phyloP scores from a whole-genome alignment of 208 protist genomes.

The Acanthamoeba culbertsoni region DNA sequence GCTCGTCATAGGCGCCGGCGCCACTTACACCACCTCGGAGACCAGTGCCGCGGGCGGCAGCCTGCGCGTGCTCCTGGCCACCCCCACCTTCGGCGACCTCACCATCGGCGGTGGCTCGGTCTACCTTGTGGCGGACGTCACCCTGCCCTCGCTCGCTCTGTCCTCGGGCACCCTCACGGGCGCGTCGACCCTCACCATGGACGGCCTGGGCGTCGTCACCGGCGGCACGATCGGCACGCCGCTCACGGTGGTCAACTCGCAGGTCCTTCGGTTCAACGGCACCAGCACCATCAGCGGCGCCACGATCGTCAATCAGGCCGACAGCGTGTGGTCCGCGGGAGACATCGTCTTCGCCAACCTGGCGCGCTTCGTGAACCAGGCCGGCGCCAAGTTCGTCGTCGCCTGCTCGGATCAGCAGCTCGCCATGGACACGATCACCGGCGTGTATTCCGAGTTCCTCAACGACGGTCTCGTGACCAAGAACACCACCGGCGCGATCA shows the following conservation, averaged over 20 bases:
- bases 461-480: constrained; percentile 4
- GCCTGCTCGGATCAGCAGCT: neutral
- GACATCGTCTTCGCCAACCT: neutral
- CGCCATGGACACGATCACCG: neutral
- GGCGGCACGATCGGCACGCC: neutral
- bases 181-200: neutral
- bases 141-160: neutral
- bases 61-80: neutral
- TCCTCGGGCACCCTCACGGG: neutral
- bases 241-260: constrained; percentile 11
- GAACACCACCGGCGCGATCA: neutral
- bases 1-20: neutral
- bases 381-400: neutral
- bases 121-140: neutral
- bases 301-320: constrained; percentile 32
- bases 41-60: neutral
- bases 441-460: neutral
- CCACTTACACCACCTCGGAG: neutral
- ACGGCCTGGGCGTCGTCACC: neutral
- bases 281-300: neutral
- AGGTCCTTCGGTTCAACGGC: neutral
- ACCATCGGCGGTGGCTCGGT: neutral
- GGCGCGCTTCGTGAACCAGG: constrained; percentile 14
- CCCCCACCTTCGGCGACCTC: constrained; percentile 11
- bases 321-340: neutral